phyloP scores from a whole-genome alignment of 2,329 filamentous ascomycete genomes.

The Stenocarpella maydis region DNA sequence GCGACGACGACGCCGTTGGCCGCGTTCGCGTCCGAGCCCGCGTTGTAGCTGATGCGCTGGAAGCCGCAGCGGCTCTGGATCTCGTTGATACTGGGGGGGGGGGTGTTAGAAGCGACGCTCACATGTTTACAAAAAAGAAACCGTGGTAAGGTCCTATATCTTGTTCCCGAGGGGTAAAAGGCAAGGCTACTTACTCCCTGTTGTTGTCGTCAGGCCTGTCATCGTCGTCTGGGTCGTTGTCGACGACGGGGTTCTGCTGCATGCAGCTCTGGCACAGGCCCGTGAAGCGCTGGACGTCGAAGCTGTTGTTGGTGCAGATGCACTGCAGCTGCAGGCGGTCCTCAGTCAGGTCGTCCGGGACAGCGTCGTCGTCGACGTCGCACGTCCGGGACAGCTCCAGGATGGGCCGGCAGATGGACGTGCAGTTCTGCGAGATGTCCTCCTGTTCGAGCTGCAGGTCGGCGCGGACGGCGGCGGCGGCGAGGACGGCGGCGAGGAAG shows the following conservation, averaged over 20 bases:
- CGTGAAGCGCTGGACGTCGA: slow-evolving; percentile 48
- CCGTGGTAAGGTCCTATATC: too few species aligned
- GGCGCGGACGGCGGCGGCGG: slow-evolving; percentile 41
- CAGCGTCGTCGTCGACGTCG: slow-evolving; percentile 58
- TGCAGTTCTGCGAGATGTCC: slow-evolving; percentile 47
- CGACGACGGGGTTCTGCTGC: slow-evolving; percentile 41
- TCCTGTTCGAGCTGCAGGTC: slow-evolving; percentile 46
- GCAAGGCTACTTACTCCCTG: neutral
- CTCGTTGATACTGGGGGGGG: slow-evolving; percentile 40
- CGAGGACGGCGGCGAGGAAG: slow-evolving; percentile 42
- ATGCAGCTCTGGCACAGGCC: slow-evolving; percentile 50
- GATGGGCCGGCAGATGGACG: slow-evolving; percentile 48
- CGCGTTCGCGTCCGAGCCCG: slow-evolving; percentile 36
- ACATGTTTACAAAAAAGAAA: too few species aligned
- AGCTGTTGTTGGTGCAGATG: slow-evolving; percentile 51
- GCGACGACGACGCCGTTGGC: slow-evolving; percentile 44
- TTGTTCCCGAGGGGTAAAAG: neutral
- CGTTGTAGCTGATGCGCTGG: slow-evolving; percentile 42
- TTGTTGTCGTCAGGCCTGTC: slow-evolving; percentile 26
- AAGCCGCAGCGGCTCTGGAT: slow-evolving; percentile 48
- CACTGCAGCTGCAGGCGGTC: slow-evolving; percentile 50
- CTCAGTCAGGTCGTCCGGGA: slow-evolving; percentile 45
- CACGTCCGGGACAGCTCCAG: slow-evolving; percentile 47
- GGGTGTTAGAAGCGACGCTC: neutral
- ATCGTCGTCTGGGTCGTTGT: slow-evolving; percentile 30